Evolutionary conservation across 176 grass and related monocot genomes (phyloP), one percentile per base, ranked within the genome.

Genomic region (Carex cristatella): DNA sequence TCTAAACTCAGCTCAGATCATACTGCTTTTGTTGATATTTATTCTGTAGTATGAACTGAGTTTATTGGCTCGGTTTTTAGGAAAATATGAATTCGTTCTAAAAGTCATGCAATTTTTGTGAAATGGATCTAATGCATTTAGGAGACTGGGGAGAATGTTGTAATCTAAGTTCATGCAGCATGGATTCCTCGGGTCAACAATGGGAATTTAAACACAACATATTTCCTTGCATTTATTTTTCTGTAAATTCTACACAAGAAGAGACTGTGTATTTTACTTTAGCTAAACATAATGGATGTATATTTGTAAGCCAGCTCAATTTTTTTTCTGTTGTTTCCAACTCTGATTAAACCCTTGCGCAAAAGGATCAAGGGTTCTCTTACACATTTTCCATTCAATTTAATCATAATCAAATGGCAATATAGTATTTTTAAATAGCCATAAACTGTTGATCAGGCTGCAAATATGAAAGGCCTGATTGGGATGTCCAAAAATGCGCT

Each of bases 1-100:
- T 83, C 81, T 83, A n/a, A 83, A 32, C 44, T 63, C 33, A 63
- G 79, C 73, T 56, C 19, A 6, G 73, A 31, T 77, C 4, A 11
- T 71, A 38, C 7, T 7, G 46, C 57, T 60, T 60, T 60, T 60
- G 18, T 60, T 5, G 16, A 60, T 18, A 60, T n/a, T 5, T 15
- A 3, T 49, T 74, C 10, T 49, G 70, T 74, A 27, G 8, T 74
- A 11, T 46, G 19, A 48, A 10, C 4, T 28, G 73, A 31, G 46
- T 77, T 55, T 55, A 55, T 28, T 51, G 55, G 19, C 73, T 56
- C 10, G 73, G 56, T 56, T 77, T 77, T 77, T 77, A 27, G 4
- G 71, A 28, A 77, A 55, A 56, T 13, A 32, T 8, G 49, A 55
- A 32, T 7, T 28, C 38, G 5, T 46, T 77, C 13, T 77, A 3